Percentiles rank a stretch among this genome's conserved stretches.
Conservation (phyloP, 306 rosid species). For the Inga laurina region DNA sequence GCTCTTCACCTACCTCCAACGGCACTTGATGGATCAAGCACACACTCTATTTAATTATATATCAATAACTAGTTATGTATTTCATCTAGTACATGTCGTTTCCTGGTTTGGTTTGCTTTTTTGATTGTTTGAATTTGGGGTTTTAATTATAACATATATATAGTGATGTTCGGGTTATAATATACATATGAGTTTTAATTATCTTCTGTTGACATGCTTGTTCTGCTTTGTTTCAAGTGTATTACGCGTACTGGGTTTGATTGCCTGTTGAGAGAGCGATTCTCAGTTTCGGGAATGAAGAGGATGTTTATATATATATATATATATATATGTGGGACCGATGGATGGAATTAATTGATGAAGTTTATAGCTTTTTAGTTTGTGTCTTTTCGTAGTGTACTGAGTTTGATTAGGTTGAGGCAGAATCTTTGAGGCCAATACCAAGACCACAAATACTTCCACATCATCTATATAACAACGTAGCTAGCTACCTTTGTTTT, state of each 20-base stretch:
- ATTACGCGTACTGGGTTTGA: conserved; percentile 26
- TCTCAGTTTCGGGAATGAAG: conserved; percentile 21
- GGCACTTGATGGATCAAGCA: conserved; percentile 13
- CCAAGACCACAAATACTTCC: conserved; percentile 11
- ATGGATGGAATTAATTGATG: not conserved
- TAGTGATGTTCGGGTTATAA: not conserved
- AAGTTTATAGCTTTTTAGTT: not conserved
- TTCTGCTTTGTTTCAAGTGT: conserved; percentile 8
- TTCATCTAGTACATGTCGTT: conserved; percentile 26
- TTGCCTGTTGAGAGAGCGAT: conserved; percentile 15
- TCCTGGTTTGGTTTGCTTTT: conserved; percentile 21
- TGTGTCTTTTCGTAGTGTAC: conserved; percentile 37
- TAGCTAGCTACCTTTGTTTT: conserved; percentile 32
- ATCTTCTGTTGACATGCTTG: not conserved
- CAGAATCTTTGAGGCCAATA: conserved; percentile 23
- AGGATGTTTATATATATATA: not conserved
- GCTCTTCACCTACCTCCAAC: conserved; percentile 56
- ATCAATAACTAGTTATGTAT: not conserved
- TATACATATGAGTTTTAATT: too few relatives aligned
- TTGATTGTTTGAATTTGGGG: conserved; percentile 27
- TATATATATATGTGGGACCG: not conserved
- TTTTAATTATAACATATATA: not conserved
- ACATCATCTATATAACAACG: conserved; percentile 38
- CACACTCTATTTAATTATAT: not conserved
- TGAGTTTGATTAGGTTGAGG: conserved; percentile 39